Conservation (phyloP, 2,329 filamentous ascomycete species). For the Daldinia sp. region DNA sequence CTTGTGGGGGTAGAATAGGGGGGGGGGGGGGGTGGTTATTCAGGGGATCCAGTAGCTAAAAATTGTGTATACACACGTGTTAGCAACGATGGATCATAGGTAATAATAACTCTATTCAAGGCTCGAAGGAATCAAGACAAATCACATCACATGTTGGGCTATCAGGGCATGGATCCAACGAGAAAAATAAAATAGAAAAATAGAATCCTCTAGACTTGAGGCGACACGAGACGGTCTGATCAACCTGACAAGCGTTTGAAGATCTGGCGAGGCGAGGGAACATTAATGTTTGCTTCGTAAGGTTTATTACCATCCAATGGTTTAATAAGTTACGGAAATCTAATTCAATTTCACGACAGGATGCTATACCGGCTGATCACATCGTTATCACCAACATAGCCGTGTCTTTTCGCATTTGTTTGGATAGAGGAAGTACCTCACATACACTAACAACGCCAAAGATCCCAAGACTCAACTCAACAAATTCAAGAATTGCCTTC, state of each 20-base stretch:
- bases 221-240: too few relatives aligned
- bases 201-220: slow-evolving; percentile 22
- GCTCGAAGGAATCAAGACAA: slow-evolving; percentile 20
- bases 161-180: slow-evolving; percentile 19
- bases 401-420: neutral
- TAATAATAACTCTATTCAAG: slow-evolving; percentile 27
- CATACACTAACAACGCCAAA: neutral
- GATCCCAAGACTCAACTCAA: too few relatives aligned
- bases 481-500: slow-evolving; percentile 3
- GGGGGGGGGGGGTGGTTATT: too few relatives aligned
- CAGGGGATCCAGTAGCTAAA: slow-evolving; percentile 18
- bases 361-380: slow-evolving; percentile 15
- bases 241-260: slow-evolving; percentile 7
- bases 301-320: slow-evolving; percentile 27
- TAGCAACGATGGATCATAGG: slow-evolving; percentile 10
- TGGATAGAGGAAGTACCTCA: slow-evolving; percentile 4
- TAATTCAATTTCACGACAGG: slow-evolving; percentile 16
- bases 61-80: slow-evolving; percentile 3
- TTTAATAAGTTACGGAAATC: slow-evolving; percentile 5
- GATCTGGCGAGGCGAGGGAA: slow-evolving; percentile 13
- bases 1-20: slow-evolving; percentile 24
- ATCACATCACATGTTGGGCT: slow-evolving; percentile 18
- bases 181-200: too few relatives aligned
- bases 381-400: neutral
- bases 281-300: slow-evolving; percentile 19